Base-by-base conservation (phyloP, 148 eudicot genomes). In the Chenopodium berlandieri region DNA sequence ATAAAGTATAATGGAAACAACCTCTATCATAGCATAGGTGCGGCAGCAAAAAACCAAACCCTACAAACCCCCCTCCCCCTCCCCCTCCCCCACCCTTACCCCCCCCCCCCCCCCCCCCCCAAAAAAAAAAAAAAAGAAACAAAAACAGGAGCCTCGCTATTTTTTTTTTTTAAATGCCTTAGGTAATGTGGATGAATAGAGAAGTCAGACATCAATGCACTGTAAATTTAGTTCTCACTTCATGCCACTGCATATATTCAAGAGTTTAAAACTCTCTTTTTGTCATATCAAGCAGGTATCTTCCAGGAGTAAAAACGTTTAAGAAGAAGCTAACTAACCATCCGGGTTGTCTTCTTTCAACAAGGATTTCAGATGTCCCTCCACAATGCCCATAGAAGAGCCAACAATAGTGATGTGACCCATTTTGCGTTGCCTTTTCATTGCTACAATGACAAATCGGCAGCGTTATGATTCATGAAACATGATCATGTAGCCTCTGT, bases 391-490 rank as follows among this genome's bases (percentile, higher is more conserved):
- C 91, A 93, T 82, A 37, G 97, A 95, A 47, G 90, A 85, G 82
- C 98, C 98, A 73, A 91, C 90, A 23, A 95, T 80, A 8, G 97
- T 95, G 73, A 95, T 86, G 85, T 95, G 98, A 50, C 98, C 98
- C 94, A 95, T 93, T 86, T 95, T 95, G 34, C 98, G 85, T 87
- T 93, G 97, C 87, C 86, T 93, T 82, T 97, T 84, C 88, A 95
- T 95, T 83, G 91, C 98, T 95, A 90, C 82, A 85, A 79, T 81
- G 40, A 69, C 62, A 75, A 71, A 77, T 58, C 5, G 20, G 54
- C 74, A 58, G 72, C 27, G 47, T 58, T 50, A 71, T 27, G 20
- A 56, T 44, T 65, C 32, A 64, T 50, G 25, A 46, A 75, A 75
- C 25, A 56, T 40, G 62, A 46, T 13, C 14, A 72, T 23, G 40